Conservation (phyloP, 2,329 filamentous ascomycete genomes). For the Daldinia sp. region DNA sequence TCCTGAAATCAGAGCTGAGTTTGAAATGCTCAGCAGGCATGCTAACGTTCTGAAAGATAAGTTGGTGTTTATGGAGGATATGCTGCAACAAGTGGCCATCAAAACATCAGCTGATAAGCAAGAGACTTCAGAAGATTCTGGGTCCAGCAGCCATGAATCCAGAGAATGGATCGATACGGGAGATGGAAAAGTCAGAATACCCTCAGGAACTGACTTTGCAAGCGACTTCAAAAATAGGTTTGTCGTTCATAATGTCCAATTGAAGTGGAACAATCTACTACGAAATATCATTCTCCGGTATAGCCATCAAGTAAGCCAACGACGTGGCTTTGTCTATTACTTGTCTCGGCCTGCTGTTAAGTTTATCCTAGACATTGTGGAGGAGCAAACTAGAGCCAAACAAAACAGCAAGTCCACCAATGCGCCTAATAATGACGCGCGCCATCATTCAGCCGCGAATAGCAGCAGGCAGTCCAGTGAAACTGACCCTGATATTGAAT, state of each 20-base stretch:
- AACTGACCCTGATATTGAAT: conserved; percentile 73
- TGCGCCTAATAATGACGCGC: conserved; percentile 39
- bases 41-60: conserved; percentile 65
- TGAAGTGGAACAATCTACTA: conserved; percentile 98
- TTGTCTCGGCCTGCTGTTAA: conserved; percentile 95
- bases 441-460: conserved; percentile 48
- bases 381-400: conserved; percentile 85
- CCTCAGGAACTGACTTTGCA: conserved; percentile 79
- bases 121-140: conserved; percentile 33
- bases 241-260: conserved; percentile 94
- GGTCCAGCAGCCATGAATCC: conserved; percentile 43
- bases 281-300: conserved; percentile 97
- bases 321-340: conserved; percentile 96
- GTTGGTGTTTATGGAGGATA: conserved; percentile 65
- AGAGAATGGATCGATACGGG: conserved; percentile 59
- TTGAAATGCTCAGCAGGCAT: conserved; percentile 67
- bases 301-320: conserved; percentile 95
- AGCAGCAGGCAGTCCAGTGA: conserved; percentile 62
- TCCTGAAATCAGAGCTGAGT: conserved; percentile 62
- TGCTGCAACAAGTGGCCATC: conserved; percentile 60
- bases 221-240: conserved; percentile 99
- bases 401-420: conserved; percentile 46
- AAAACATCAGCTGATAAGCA: conserved; percentile 47
- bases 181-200: conserved; percentile 69
- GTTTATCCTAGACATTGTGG: conserved; percentile 96